phyloP scores from a whole-genome alignment of 192 early-diverging fungal genomes.

The Rhizophagus prolifer region DNA sequence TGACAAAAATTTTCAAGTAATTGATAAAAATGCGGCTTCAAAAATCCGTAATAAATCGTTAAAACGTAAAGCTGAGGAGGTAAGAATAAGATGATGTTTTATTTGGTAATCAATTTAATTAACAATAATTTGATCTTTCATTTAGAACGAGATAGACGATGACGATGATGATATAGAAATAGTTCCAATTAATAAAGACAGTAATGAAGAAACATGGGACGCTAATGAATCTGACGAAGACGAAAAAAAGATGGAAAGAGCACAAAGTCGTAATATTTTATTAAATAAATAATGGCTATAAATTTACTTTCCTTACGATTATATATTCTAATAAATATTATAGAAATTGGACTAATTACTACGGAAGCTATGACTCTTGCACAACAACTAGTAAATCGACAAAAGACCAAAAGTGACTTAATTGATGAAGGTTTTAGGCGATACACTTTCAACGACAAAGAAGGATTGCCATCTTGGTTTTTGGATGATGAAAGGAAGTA shows the following conservation, averaged over 20 bases:
- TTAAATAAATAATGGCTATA: neutral
- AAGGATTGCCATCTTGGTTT: conserved; percentile 91
- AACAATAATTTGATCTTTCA: neutral
- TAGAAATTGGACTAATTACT: conserved; percentile 72
- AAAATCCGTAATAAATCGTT: conserved; percentile 35
- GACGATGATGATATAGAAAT: conserved; percentile 63
- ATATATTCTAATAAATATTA: neutral
- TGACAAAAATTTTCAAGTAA: neutral
- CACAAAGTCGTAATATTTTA: conserved; percentile 44
- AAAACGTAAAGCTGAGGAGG: conserved; percentile 59
- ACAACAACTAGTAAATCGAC: conserved; percentile 75
- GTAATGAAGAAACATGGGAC: conserved; percentile 57
- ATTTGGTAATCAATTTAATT: neutral
- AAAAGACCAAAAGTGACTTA: conserved; percentile 76
- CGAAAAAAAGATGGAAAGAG: conserved; percentile 47
- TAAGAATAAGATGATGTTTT: neutral
- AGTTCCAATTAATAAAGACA: conserved; percentile 42
- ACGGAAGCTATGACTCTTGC: conserved; percentile 91
- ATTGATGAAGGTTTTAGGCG: conserved; percentile 92
- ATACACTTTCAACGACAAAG: conserved; percentile 82
- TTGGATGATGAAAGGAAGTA: conserved; percentile 86
- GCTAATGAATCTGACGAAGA: conserved; percentile 60
- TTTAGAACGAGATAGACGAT: conserved; percentile 36
- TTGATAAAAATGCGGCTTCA: conserved; percentile 26
- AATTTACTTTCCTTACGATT: neutral